Percentiles rank a stretch among this genome's conserved stretches.
These are phyloP conservation scores for Kuraishia capsulata DNA, from an alignment of 805 yeast genomes.

Conservation along the genomic window DNA sequence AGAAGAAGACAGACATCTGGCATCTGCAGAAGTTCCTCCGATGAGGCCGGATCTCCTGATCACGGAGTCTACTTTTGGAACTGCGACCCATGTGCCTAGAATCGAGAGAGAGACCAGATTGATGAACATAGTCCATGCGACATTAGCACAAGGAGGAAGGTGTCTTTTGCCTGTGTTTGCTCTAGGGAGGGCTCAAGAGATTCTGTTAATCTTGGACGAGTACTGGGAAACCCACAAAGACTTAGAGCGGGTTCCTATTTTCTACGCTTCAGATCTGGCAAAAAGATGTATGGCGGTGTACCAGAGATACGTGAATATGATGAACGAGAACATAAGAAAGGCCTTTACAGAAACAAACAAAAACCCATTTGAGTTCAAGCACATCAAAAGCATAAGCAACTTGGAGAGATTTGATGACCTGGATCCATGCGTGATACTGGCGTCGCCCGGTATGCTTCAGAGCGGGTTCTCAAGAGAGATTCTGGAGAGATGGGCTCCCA, in stretches of 20 bases:
- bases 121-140: constrained; percentile 75
- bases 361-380: constrained; percentile 88
- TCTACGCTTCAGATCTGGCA: constrained; percentile 89
- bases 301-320: constrained; percentile 93
- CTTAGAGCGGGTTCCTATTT: constrained; percentile 72
- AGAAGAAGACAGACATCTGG: constrained; percentile 91
- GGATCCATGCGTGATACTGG: constrained; percentile 93
- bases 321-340: constrained; percentile 84
- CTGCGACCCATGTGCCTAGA: constrained; percentile 93
- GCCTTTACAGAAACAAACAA: constrained; percentile 68
- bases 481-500: constrained; percentile 96
- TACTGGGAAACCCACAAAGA: constrained; percentile 87
- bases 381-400: constrained; percentile 68
- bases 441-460: constrained; percentile 98
- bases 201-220: constrained; percentile 83
- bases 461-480: constrained; percentile 90
- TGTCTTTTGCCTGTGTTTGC: constrained; percentile 93
- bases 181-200: constrained; percentile 92
- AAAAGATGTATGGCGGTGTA: constrained; percentile 95
- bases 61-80: constrained; percentile 95
- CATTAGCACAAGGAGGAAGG: constrained; percentile 82
- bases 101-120: constrained; percentile 74
- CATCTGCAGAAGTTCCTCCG: constrained; percentile 91
- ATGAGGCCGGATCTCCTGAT: constrained; percentile 79
- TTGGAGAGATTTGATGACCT: constrained; percentile 83